Evolutionary conservation across 2,329 filamentous ascomycete species (phyloP).

Genomic region (Colletotrichum lini): DNA sequence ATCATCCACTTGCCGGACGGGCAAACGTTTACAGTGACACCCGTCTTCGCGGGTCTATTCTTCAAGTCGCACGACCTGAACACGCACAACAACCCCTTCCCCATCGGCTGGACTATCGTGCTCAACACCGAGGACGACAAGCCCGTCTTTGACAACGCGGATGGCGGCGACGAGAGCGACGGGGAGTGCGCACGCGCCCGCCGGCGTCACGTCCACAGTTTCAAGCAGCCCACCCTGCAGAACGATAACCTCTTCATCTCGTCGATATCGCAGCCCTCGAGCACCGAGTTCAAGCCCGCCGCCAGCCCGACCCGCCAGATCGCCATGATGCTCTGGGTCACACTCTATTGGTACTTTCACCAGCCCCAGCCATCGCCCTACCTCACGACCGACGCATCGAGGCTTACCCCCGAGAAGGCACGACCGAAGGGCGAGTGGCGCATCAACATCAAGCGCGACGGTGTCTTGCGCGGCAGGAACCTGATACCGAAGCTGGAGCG

Average conservation of each 20-base stretch:
- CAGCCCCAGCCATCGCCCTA: slow-evolving; percentile 79
- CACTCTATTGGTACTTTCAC: slow-evolving; percentile 98
- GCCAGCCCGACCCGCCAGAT: slow-evolving; percentile 89
- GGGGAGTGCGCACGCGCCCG: slow-evolving; percentile 44
- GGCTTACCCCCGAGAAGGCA: slow-evolving; percentile 76
- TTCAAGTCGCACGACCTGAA: slow-evolving; percentile 88
- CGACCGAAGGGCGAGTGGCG: slow-evolving; percentile 89
- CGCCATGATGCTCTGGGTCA: slow-evolving; percentile 97
- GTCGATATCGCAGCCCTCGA: slow-evolving; percentile 88
- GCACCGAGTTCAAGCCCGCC: slow-evolving; percentile 82
- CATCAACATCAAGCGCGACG: slow-evolving; percentile 86
- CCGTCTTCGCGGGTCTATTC: slow-evolving; percentile 91
- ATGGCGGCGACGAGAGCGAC: slow-evolving; percentile 51
- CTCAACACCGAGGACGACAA: slow-evolving; percentile 76
- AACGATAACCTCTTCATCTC: slow-evolving; percentile 92
- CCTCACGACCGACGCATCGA: slow-evolving; percentile 74
- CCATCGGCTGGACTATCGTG: slow-evolving; percentile 91
- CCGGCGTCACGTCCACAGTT: slow-evolving; percentile 71
- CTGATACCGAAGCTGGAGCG: slow-evolving; percentile 91
- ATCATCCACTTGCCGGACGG: slow-evolving; percentile 87
- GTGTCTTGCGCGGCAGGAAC: slow-evolving; percentile 87
- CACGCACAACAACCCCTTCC: slow-evolving; percentile 78
- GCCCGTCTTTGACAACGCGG: slow-evolving; percentile 42
- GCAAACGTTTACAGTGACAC: slow-evolving; percentile 83
- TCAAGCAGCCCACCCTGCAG: slow-evolving; percentile 79